Conservation (phyloP, 2,329 filamentous ascomycete species). For the Ophiosphaerella korrae region DNA sequence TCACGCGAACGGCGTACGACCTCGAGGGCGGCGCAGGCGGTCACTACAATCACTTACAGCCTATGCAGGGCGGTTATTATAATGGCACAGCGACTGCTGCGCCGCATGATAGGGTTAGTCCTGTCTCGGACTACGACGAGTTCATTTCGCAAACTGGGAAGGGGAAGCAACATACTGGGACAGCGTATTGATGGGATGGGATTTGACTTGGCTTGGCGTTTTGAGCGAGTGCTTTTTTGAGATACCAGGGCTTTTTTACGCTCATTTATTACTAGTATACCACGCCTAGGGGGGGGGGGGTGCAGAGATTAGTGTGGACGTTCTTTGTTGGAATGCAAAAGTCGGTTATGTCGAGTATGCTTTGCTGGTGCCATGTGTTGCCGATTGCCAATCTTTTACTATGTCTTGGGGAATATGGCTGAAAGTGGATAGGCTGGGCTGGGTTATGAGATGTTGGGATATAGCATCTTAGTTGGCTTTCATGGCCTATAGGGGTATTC, state of each 20-base stretch:
- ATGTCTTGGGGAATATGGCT: no score
- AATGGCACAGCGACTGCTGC: slow-evolving; percentile 11
- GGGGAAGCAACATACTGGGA: slow-evolving; percentile 20
- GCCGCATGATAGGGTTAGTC: slow-evolving; percentile 21
- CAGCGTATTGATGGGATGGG: slow-evolving; percentile 14
- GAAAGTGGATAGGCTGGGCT: no score
- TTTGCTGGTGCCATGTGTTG: no score
- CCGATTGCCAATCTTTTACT: no score
- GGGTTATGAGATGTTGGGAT: no score
- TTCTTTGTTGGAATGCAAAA: no score
- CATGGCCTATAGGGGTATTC: no score
- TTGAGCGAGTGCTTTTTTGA: slow-evolving; percentile 21
- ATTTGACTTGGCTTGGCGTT: slow-evolving; percentile 12
- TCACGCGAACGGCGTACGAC: slow-evolving; percentile 40
- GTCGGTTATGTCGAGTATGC: no score
- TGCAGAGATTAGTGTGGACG: neutral
- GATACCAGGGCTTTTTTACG: slow-evolving; percentile 21
- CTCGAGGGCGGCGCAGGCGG: slow-evolving; percentile 19
- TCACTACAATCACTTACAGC: slow-evolving; percentile 12
- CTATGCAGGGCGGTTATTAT: slow-evolving; percentile 16
- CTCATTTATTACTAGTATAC: slow-evolving; percentile 9
- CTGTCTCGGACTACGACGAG: slow-evolving; percentile 27
- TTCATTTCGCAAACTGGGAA: slow-evolving; percentile 21
- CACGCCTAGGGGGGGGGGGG: neutral
- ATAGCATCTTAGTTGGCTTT: no score